phyloP scores from a whole-genome alignment of 441 rosid genomes.

The Adansonia madagascariensis region DNA sequence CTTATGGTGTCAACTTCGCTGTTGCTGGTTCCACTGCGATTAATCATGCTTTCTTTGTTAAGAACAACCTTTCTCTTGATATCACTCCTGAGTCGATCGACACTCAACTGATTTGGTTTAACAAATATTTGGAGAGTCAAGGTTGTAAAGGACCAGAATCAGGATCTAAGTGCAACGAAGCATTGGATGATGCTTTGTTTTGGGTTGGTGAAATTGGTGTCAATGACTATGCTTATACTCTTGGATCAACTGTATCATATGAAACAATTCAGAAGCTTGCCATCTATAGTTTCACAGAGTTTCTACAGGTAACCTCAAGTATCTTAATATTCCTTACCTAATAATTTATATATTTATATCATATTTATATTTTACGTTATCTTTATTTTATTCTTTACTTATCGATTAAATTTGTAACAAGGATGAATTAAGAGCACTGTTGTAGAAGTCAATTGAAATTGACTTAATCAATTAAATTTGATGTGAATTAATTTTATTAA shows the following conservation, averaged over 20 bases:
- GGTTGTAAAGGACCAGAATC: constrained; percentile 47
- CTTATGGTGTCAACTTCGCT: constrained; percentile 81
- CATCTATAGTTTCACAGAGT: constrained; percentile 39
- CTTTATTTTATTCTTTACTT: too few species aligned
- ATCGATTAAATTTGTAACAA: too few species aligned
- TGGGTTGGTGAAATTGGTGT: constrained; percentile 97
- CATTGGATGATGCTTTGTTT: constrained; percentile 59
- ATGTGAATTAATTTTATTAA: too few species aligned
- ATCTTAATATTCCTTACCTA: too few species aligned
- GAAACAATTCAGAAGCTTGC: constrained; percentile 61
- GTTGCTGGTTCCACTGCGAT: constrained; percentile 87
- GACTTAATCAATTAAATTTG: too few species aligned
- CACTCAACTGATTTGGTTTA: constrained; percentile 76
- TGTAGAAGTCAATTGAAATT: too few species aligned
- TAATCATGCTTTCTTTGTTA: constrained; percentile 68
- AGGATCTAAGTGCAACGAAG: constrained; percentile 42
- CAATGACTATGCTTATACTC: constrained; percentile 78
- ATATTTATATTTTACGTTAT: too few species aligned
- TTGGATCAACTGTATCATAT: constrained; percentile 56
- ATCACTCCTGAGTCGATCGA: constrained; percentile 74
- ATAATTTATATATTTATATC: too few species aligned
- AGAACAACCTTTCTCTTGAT: constrained; percentile 71
- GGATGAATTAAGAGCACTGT: too few species aligned
- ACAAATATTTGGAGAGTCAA: constrained; percentile 49
- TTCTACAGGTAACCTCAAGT: constrained; percentile 55